Evolutionary conservation across 176 grass and related monocot genomes (phyloP).

Genomic region (Olyra latifolia): DNA sequence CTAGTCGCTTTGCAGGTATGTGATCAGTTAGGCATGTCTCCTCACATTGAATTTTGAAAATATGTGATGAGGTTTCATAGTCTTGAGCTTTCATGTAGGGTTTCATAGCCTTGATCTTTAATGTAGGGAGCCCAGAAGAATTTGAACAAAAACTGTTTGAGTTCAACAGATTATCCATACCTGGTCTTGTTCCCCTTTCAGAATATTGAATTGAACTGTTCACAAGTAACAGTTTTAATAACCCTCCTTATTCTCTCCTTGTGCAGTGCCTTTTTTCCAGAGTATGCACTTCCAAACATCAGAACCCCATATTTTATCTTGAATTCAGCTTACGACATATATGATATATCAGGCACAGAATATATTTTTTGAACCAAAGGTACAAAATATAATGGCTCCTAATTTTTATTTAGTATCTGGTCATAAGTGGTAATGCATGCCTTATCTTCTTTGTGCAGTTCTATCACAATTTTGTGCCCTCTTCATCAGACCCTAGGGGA

Average conservation of each 20-base stretch:
- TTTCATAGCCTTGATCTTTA: neutral
- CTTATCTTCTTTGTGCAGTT: too few relatives aligned
- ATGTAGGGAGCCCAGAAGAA: conserved; percentile 48
- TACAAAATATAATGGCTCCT: neutral
- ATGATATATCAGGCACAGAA: conserved; percentile 83
- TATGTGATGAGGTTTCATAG: neutral
- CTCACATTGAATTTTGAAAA: neutral
- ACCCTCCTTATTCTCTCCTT: neutral
- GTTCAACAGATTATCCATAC: conserved; percentile 33
- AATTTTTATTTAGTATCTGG: conserved; percentile 4
- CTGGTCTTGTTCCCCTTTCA: conserved; percentile 26
- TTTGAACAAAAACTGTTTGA: conserved; percentile 50
- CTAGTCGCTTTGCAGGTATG: conserved; percentile 62
- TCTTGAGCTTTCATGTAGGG: too few relatives aligned
- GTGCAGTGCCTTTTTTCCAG: conserved; percentile 84
- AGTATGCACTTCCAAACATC: conserved; percentile 51
- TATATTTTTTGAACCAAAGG: too few relatives aligned
- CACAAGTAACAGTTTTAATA: neutral
- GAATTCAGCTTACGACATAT: conserved; percentile 84
- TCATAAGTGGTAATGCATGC: neutral
- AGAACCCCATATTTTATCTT: conserved; percentile 73
- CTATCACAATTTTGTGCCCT: too few relatives aligned
- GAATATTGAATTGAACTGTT: neutral
- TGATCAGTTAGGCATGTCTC: neutral
- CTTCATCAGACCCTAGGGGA: conserved; percentile 65